Evolutionary conservation across 2,329 filamentous ascomycete genomes (phyloP).

Genomic region (Eutypa lata): DNA sequence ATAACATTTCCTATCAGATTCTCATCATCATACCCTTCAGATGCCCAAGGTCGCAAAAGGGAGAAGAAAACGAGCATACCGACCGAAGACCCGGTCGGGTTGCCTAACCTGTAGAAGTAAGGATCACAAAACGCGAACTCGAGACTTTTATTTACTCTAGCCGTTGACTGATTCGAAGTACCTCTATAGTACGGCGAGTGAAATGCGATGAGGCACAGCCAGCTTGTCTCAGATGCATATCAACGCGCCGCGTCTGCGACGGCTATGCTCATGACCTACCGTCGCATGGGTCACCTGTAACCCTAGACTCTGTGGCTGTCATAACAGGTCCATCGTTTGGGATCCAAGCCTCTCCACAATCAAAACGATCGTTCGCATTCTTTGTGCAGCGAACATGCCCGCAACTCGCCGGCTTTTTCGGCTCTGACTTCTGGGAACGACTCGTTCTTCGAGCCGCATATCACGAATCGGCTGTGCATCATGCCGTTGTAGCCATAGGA

Average conservation of each 20-base stretch:
- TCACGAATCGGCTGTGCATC: conserved; percentile 3
- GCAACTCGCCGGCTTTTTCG: conserved; percentile 5
- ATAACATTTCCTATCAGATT: too few species aligned
- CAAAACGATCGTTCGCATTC: conserved; percentile 3
- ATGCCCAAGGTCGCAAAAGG: conserved; percentile 8
- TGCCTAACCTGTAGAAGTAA: conserved; percentile 7
- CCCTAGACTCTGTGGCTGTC: background rate
- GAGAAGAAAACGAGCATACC: conserved; percentile 4
- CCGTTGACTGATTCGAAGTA: background rate
- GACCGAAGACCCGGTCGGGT: conserved; percentile 6
- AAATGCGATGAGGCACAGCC: conserved; percentile 8
- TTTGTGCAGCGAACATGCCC: conserved; percentile 2
- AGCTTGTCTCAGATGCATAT: conserved; percentile 4
- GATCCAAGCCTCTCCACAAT: background rate
- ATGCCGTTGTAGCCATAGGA: conserved; percentile 5
- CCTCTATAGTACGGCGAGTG: conserved; percentile 2
- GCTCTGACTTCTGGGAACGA: conserved; percentile 6
- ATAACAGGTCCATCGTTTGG: background rate
- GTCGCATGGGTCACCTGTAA: background rate
- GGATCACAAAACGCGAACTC: background rate
- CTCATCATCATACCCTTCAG: too few species aligned
- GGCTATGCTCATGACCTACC: conserved; percentile 1
- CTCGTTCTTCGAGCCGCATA: conserved; percentile 3
- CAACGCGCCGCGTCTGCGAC: conserved; percentile 2
- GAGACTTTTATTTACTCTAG: background rate